These are phyloP conservation scores for Salix exigua DNA, from an alignment of 345 rosid species.

Conservation along the genomic window DNA sequence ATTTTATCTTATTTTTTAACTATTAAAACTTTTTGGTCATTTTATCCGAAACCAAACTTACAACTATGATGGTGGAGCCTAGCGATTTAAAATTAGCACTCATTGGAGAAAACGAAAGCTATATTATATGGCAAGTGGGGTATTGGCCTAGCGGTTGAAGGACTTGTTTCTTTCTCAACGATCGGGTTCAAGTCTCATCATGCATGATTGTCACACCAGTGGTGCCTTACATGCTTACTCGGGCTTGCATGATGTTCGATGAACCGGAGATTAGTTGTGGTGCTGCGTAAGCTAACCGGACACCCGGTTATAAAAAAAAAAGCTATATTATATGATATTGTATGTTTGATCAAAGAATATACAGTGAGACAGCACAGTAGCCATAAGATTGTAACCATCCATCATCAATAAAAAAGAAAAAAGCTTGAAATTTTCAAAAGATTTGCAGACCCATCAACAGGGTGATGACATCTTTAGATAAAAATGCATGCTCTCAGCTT, in stretches of 20 bases:
- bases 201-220: too few relatives aligned
- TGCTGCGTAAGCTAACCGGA: too few relatives aligned
- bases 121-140: too few relatives aligned
- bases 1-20: too few relatives aligned
- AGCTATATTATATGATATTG: neutral
- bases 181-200: too few relatives aligned
- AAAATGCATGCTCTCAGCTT: conserved; percentile 2
- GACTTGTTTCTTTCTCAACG: too few relatives aligned
- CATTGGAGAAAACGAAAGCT: neutral
- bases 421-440: conserved; percentile 7
- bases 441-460: conserved; percentile 9
- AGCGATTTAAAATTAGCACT: neutral
- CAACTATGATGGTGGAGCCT: neutral
- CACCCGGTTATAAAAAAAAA: too few relatives aligned
- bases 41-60: too few relatives aligned
- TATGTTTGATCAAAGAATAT: conserved; percentile 18
- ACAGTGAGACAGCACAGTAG: conserved; percentile 36
- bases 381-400: conserved; percentile 15
- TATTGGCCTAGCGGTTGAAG: too few relatives aligned
- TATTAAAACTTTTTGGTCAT: fast-evolving
- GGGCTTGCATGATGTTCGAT: too few relatives aligned
- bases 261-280: too few relatives aligned
- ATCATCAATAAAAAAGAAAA: conserved; percentile 17
- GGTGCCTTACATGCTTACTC: too few relatives aligned
- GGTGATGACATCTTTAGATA: conserved; percentile 10